phyloP scores from a whole-genome alignment of 805 yeast species.

The Wickerhamiella galacta region DNA sequence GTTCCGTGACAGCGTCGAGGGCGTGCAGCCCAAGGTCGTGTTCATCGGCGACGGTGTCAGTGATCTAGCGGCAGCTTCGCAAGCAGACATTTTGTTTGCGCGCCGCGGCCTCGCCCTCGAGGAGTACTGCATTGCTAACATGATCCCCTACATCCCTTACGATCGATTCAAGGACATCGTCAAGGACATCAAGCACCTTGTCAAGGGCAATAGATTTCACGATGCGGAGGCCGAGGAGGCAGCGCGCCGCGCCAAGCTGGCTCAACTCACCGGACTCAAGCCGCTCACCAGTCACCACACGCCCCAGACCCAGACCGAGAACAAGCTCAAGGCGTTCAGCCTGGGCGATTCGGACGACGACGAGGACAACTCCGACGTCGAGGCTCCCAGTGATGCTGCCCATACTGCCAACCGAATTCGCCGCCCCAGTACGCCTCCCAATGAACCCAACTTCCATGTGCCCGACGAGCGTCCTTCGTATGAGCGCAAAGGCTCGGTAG shows the following conservation, averaged over 20 bases:
- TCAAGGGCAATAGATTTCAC: slow-evolving; percentile 17
- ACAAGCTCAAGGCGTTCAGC: slow-evolving; percentile 5
- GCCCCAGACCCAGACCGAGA: slow-evolving; percentile 3
- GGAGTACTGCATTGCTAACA: slow-evolving; percentile 26
- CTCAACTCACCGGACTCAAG: slow-evolving; percentile 14
- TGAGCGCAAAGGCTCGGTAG: slow-evolving; percentile 10
- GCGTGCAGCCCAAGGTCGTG: slow-evolving; percentile 29
- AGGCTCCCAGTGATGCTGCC: slow-evolving; percentile 1
- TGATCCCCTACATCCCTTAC: slow-evolving; percentile 27
- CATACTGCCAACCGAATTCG: slow-evolving; percentile 1
- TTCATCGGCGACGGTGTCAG: slow-evolving; percentile 44
- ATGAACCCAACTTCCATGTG: slow-evolving; percentile 6
- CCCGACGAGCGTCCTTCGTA: slow-evolving; percentile 9
- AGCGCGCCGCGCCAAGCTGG: slow-evolving; percentile 9
- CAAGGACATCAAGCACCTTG: slow-evolving; percentile 20
- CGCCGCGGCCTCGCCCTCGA: slow-evolving; percentile 27
- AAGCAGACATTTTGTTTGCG: slow-evolving; percentile 29
- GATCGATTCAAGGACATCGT: slow-evolving; percentile 27
- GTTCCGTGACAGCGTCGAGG: slow-evolving; percentile 16
- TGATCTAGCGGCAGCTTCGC: slow-evolving; percentile 30
- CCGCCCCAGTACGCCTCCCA: slow-evolving; percentile 11
- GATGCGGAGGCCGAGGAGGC: slow-evolving; percentile 14
- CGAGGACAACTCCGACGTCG: slow-evolving; percentile 10
- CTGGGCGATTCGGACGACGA: slow-evolving; percentile 8
- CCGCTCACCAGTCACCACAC: slow-evolving; percentile 10